Conservation (phyloP, 106 monocot species). For the Narthecium ossifragum region DNA sequence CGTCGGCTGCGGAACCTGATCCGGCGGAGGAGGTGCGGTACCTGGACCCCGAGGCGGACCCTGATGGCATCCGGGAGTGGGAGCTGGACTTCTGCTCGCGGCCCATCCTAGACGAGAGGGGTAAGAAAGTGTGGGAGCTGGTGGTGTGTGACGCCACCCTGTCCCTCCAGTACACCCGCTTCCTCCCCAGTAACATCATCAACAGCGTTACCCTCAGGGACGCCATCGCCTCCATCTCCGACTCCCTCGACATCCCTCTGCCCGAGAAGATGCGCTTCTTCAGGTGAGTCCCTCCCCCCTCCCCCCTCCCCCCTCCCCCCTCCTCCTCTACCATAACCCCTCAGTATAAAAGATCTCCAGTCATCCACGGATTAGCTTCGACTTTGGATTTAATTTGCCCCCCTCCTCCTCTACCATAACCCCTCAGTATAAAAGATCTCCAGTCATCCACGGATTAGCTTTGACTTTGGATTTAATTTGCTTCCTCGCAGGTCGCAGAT, state of each 20-base stretch:
- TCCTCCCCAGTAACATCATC: constrained; percentile 92
- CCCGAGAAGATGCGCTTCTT: constrained; percentile 90
- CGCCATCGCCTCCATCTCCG: constrained; percentile 53
- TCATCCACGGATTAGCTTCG: background rate
- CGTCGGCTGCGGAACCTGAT: constrained; percentile 35
- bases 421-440: background rate
- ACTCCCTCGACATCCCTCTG: constrained; percentile 49
- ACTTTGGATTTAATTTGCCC: background rate
- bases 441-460: background rate
- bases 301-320: too few relatives aligned
- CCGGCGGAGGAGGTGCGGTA: constrained; percentile 63
- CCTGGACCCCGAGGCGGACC: constrained; percentile 51
- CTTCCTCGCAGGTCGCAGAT: constrained; percentile 72
- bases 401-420: background rate
- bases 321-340: background rate
- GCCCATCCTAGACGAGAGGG: constrained; percentile 73
- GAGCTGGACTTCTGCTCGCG: constrained; percentile 96
- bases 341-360: background rate
- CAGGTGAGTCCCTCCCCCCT: too few relatives aligned
- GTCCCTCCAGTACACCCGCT: constrained; percentile 85
- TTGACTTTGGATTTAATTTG: background rate
- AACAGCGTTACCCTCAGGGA: constrained; percentile 90
- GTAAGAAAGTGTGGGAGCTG: constrained; percentile 95
- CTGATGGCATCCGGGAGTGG: constrained; percentile 57
- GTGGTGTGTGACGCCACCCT: constrained; percentile 81